Conservation (phyloP, 208 protist species). For the Acanthamoeba quina region DNA sequence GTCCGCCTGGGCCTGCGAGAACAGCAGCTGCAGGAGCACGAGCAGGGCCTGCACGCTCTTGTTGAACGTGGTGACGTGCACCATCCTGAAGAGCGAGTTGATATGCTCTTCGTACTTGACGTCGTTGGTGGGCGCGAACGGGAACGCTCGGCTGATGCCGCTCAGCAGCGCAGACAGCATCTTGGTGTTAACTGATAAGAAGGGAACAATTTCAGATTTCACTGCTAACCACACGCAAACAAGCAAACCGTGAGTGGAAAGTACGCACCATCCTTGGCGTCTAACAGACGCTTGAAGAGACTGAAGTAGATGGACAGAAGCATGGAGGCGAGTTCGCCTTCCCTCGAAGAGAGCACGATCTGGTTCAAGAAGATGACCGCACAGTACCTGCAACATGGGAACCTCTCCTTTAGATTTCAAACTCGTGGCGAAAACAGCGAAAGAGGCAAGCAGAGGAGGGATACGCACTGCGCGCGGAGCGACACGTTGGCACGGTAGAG, state of each 20-base stretch:
- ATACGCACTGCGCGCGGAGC: conserved; percentile 77
- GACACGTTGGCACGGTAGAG: conserved; percentile 81
- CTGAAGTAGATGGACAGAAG: conserved; percentile 82
- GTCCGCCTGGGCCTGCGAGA: background rate
- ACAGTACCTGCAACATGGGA: conserved; percentile 71
- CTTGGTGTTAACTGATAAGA: background rate
- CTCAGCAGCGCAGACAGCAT: conserved; percentile 82
- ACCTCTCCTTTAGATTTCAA: background rate
- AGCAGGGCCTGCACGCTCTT: conserved; percentile 82
- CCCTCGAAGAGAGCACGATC: conserved; percentile 72
- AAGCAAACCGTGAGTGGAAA: background rate
- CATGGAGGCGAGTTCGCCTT: conserved; percentile 60
- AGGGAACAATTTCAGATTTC: background rate
- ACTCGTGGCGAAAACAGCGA: background rate
- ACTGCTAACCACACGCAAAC: too few species aligned
- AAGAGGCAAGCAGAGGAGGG: background rate
- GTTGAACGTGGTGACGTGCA: conserved; percentile 77
- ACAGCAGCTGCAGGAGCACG: conserved; percentile 83
- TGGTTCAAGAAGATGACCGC: conserved; percentile 82
- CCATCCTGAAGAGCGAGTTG: conserved; percentile 78
- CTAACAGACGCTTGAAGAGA: conserved; percentile 73
- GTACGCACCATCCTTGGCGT: conserved; percentile 1
- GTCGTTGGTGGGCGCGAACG: conserved; percentile 72
- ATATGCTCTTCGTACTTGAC: conserved; percentile 75
- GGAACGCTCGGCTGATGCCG: conserved; percentile 84